Evolutionary conservation across 2,329 filamentous ascomycete genomes (phyloP).

Genomic region (Dothidotthia symphoricarpi): DNA sequence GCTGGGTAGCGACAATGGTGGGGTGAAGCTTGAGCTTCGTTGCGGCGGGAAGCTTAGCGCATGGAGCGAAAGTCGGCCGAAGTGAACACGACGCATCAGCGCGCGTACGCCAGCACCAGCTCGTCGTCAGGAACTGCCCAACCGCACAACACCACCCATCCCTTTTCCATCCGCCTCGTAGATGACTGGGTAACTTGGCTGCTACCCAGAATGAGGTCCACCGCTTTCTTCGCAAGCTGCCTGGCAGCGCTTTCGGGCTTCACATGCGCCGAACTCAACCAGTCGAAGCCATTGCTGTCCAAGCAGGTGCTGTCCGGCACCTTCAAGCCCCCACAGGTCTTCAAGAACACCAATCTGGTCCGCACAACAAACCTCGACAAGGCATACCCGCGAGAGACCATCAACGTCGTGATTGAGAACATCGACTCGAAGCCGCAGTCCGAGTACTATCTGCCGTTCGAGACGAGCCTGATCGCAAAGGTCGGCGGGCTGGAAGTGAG

Average conservation of each 20-base stretch:
- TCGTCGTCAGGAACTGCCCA: no score
- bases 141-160: no score
- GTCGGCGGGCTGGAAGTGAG: slow-evolving; percentile 87
- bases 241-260: slow-evolving; percentile 61
- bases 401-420: slow-evolving; percentile 96
- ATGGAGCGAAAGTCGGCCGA: slow-evolving; percentile 24
- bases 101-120: slow-evolving; percentile 19
- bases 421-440: slow-evolving; percentile 72
- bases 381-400: slow-evolving; percentile 81
- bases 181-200: slow-evolving; percentile 34
- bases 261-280: slow-evolving; percentile 57
- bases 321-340: slow-evolving; percentile 85
- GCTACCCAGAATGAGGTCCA: slow-evolving; percentile 43
- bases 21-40: slow-evolving; percentile 15
- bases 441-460: slow-evolving; percentile 90
- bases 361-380: slow-evolving; percentile 91
- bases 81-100: slow-evolving; percentile 43
- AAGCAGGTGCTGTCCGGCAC: slow-evolving; percentile 49
- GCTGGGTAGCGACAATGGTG: slow-evolving; percentile 2
- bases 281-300: slow-evolving; percentile 57
- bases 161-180: slow-evolving; percentile 19
- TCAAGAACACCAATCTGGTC: slow-evolving; percentile 90
- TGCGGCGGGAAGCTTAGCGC: slow-evolving; percentile 17
- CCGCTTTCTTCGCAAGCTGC: slow-evolving; percentile 41
- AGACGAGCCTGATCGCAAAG: slow-evolving; percentile 68